Evolutionary conservation across 257 asterid species (phyloP).

Genomic region (Rhazya stricta): DNA sequence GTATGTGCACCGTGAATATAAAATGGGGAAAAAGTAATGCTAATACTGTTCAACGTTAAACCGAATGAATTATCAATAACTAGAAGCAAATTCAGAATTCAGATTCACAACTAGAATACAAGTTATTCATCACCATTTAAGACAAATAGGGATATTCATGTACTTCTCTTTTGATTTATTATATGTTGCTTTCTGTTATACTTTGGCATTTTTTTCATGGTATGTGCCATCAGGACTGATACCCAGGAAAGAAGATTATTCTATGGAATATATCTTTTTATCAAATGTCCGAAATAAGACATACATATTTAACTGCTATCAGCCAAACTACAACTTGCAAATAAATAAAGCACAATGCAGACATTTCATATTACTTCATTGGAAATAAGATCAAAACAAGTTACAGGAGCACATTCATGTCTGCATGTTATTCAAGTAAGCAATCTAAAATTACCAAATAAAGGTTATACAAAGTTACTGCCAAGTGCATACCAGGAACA

Average conservation of each 20-base stretch:
- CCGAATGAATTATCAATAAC: neutral
- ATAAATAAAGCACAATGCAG: neutral
- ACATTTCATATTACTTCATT: neutral
- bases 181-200: neutral
- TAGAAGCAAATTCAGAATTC: neutral
- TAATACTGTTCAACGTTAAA: too few relatives aligned
- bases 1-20: too few relatives aligned
- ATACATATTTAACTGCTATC: neutral
- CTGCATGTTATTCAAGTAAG: neutral
- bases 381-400: neutral
- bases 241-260: neutral
- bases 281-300: too few relatives aligned
- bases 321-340: neutral
- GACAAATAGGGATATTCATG: neutral
- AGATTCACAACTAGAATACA: neutral
- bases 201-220: neutral
- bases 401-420: neutral
- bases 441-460: conserved; percentile 6
- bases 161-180: neutral
- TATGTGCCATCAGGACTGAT: neutral
- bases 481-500: conserved; percentile 45
- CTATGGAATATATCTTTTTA: neutral
- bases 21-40: too few relatives aligned
- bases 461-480: neutral
- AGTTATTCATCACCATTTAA: neutral